A percentile compares a stretch with the other conserved stretches of the same genome.
Conservation (phyloP, 495 filamentous ascomycete species). For the Xylaria grammica region DNA sequence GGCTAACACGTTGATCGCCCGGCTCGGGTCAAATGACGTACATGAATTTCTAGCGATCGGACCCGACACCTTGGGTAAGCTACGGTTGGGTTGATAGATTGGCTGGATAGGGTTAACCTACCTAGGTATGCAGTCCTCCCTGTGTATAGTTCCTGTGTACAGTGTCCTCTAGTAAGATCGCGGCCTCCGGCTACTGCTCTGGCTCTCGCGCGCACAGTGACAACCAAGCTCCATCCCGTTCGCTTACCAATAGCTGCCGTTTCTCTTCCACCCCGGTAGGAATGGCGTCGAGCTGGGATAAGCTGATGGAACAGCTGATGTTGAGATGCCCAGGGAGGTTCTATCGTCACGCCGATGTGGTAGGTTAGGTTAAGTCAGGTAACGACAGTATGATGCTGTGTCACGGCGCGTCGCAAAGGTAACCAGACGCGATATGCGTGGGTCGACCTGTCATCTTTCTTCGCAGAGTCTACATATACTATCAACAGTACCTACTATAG, state of each 20-base stretch:
- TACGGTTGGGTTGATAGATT: constrained; percentile 6
- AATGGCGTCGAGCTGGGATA: constrained; percentile 16
- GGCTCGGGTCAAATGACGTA: constrained; percentile 28
- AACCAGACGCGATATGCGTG: background rate
- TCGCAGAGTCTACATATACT: no score
- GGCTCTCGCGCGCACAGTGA: constrained; percentile 10
- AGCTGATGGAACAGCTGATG: constrained; percentile 22
- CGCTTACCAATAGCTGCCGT: background rate
- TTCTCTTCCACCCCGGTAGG: background rate
- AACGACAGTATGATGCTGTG: no score
- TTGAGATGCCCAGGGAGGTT: background rate
- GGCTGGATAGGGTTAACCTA: constrained; percentile 20
- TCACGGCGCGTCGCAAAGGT: background rate
- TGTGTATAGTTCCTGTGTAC: no score
- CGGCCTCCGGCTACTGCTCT: no score
- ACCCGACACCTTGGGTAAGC: constrained; percentile 36
- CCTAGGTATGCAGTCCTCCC: no score
- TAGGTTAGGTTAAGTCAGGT: background rate
- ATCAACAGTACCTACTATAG: no score
- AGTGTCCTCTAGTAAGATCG: no score
- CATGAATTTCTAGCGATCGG: constrained; percentile 31
- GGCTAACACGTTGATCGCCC: constrained; percentile 23
- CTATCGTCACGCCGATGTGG: background rate
- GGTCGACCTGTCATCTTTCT: constrained; percentile 4
- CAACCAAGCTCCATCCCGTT: constrained; percentile 4